Evolutionary conservation across 148 eudicot genomes (phyloP), one percentile per base, ranked within the genome.

Genomic region (Cornus kousa): DNA sequence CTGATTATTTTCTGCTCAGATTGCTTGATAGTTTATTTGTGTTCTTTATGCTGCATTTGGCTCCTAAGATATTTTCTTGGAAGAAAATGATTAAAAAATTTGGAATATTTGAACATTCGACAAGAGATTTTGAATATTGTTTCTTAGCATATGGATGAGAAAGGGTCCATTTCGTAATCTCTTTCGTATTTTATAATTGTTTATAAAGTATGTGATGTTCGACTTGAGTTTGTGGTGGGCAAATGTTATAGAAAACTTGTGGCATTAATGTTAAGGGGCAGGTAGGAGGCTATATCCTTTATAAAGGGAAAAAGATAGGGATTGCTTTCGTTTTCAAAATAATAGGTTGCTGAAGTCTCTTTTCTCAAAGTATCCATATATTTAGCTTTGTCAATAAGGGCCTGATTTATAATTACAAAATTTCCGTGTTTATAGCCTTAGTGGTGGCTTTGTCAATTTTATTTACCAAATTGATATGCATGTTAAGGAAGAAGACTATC

Each of bases 1-100:
- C 62, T 72, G 60, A 55, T 17, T 35, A 43, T 55, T 67, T 57
- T 17, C 62, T 5, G n/a, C 67, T 55, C 73, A 78, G 74, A 24
- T 3, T 23, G 73, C 66, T 75, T 72, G 22, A n/a, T 40, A 53
- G 68, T 12, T 74, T 37, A 14, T 17, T 68, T 74, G 40, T 50
- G 32, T 48, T 53, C 35, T 76, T 67, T 22, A 32, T 70, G 39
- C 20, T 78, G 46, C 74, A 77, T 69, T 55, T 69, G 22, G 65
- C 32, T 28, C 11, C 22, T 24, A 60, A 19, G 31, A 73, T 50
- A 22, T 17, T 12, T 66, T 16, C 5, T 60, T 19, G 7, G 31
- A 73, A 55, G 7, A 13, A 50, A 31, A 16, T 1, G 7, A 28
- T n/a, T 5, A 28, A 31, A 16, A 9, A 35, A 16, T 16, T 28